phyloP scores from a whole-genome alignment of 768 basidiomycete species.

The Suillus alpinus region DNA sequence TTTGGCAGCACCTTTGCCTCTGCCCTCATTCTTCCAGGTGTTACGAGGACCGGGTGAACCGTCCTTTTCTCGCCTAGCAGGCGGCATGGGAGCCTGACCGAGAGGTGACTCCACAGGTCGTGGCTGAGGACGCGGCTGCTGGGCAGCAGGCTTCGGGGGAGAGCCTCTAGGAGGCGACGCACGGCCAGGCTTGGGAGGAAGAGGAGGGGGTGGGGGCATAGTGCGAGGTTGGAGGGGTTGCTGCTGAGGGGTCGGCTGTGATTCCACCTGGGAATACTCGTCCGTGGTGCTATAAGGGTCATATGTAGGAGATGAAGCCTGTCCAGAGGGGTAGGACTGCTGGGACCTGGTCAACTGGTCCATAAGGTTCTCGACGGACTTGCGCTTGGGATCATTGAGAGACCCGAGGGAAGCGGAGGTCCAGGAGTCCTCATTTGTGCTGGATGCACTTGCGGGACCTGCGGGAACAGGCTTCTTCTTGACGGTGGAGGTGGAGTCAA shows the following conservation, averaged over 20 bases:
- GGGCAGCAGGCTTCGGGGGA: slow-evolving; percentile 59
- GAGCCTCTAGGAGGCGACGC: slow-evolving; percentile 58
- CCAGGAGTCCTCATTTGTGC: slow-evolving; percentile 62
- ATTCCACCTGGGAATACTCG: slow-evolving; percentile 46
- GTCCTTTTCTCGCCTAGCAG: slow-evolving; percentile 60
- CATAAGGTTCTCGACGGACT: slow-evolving; percentile 80
- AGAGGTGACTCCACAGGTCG: slow-evolving; percentile 52
- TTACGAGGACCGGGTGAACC: slow-evolving; percentile 64
- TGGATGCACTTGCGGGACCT: slow-evolving; percentile 37
- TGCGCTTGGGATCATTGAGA: slow-evolving; percentile 59
- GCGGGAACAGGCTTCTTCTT: slow-evolving; percentile 73
- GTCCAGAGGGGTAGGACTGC: slow-evolving; percentile 33
- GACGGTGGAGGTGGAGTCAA: slow-evolving; percentile 43
- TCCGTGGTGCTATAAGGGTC: slow-evolving; percentile 38
- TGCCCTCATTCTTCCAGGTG: slow-evolving; percentile 33
- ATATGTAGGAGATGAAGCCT: slow-evolving; percentile 34
- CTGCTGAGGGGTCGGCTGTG: slow-evolving; percentile 20
- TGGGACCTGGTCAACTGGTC: slow-evolving; percentile 63
- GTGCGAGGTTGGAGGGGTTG: slow-evolving; percentile 38
- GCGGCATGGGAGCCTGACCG: slow-evolving; percentile 36
- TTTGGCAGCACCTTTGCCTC: slow-evolving; percentile 37
- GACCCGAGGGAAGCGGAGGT: slow-evolving; percentile 30
- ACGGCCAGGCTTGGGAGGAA: slow-evolving; percentile 56
- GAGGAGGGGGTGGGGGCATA: slow-evolving; percentile 53
- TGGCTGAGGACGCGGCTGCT: slow-evolving; percentile 44